These are phyloP conservation scores for Penicillium sp. DNA, from an alignment of 2,329 filamentous ascomycete genomes.

Conservation along the genomic window DNA sequence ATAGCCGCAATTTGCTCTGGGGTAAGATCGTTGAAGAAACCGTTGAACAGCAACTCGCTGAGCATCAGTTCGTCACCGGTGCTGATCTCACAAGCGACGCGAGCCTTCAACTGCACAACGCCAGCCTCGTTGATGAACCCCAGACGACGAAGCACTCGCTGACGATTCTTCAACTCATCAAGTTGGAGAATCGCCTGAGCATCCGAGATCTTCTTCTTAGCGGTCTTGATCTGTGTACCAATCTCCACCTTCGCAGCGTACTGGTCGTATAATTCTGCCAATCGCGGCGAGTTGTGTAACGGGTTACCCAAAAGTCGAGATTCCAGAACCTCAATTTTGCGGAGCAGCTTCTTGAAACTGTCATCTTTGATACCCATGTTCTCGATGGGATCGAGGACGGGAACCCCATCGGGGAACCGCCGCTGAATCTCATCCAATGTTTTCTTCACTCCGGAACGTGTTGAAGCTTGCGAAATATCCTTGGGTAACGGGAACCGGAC, in stretches of 20 bases:
- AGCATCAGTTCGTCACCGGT: conserved; percentile 93
- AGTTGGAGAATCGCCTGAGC: conserved; percentile 88
- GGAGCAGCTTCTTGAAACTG: conserved; percentile 84
- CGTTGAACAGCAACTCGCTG: conserved; percentile 90
- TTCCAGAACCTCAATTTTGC: conserved; percentile 95
- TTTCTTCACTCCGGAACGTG: conserved; percentile 67
- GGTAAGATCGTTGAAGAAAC: conserved; percentile 94
- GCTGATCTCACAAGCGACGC: conserved; percentile 96
- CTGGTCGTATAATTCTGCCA: conserved; percentile 81
- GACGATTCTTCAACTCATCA: conserved; percentile 93
- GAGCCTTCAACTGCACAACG: conserved; percentile 93
- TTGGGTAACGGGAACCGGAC: conserved; percentile 80
- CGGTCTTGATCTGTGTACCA: conserved; percentile 75
- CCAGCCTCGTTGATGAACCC: conserved; percentile 95
- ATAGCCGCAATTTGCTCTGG: conserved; percentile 85
- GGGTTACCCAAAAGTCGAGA: conserved; percentile 85
- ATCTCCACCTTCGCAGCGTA: conserved; percentile 79
- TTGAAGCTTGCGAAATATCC: conserved; percentile 67
- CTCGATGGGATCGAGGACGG: conserved; percentile 87
- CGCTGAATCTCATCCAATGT: conserved; percentile 74
- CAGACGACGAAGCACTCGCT: conserved; percentile 88
- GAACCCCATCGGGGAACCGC: conserved; percentile 89
- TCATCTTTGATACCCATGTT: conserved; percentile 95
- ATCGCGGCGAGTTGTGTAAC: conserved; percentile 81
- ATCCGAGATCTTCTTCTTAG: conserved; percentile 81